Conservation (phyloP, 495 filamentous ascomycete species). For the Barbatosphaeria neglecta region DNA sequence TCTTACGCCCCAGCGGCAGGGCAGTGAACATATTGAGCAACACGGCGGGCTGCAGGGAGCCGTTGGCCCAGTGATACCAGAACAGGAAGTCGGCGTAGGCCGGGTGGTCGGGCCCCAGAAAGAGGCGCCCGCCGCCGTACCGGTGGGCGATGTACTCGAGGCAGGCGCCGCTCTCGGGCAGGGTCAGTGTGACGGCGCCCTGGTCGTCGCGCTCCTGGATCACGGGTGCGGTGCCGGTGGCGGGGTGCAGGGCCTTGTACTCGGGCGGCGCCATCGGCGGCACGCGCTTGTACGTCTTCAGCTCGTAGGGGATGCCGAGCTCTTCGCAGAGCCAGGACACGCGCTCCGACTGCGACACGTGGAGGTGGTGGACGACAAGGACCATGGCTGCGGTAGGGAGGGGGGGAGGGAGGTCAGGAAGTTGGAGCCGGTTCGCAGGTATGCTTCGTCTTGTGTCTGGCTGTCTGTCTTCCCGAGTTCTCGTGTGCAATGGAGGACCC, state of each 20-base stretch:
- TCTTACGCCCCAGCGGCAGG: conserved; percentile 1
- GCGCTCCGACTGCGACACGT: conserved; percentile 47
- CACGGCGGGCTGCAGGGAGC: conserved; percentile 35
- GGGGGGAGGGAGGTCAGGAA: neutral
- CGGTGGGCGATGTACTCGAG: conserved; percentile 45
- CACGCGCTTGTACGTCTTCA: conserved; percentile 37
- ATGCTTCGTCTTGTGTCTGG: no score
- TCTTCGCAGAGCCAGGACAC: conserved; percentile 54
- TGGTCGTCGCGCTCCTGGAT: conserved; percentile 33
- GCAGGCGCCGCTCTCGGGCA: conserved; percentile 45
- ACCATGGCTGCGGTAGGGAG: conserved; percentile 7
- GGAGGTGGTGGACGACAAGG: conserved; percentile 49
- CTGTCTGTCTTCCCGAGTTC: no score
- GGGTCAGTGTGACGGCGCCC: conserved; percentile 17
- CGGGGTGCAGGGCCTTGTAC: conserved; percentile 37
- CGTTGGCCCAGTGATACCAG: conserved; percentile 51
- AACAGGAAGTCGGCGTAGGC: conserved; percentile 45
- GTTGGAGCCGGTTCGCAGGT: no score
- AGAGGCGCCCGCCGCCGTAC: conserved; percentile 34
- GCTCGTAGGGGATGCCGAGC: conserved; percentile 40
- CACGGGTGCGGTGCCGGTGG: conserved; percentile 43
- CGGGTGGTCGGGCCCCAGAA: conserved; percentile 25
- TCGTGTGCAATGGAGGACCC: no score
- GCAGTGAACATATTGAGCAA: conserved; percentile 2
- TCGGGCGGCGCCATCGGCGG: conserved; percentile 43